Percentiles rank a stretch among this genome's conserved stretches.
phyloP scores from a whole-genome alignment of 768 basidiomycete species.

The Leucocoprinus birnbaumii region DNA sequence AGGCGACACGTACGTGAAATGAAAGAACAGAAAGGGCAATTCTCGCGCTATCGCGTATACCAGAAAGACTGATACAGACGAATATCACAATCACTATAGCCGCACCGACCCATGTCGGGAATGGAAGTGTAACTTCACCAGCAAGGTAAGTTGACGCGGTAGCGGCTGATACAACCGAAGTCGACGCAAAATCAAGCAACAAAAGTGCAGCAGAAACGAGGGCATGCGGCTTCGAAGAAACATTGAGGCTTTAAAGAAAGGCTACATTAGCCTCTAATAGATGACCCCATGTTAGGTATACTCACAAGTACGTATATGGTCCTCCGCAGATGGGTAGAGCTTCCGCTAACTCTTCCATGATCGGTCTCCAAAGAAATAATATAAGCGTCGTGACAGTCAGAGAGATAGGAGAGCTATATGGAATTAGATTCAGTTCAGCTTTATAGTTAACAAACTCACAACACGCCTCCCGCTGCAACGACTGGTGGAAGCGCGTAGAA shows the following conservation, averaged over 20 bases:
- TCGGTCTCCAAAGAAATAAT: slow-evolving; percentile 69
- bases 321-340: slow-evolving; percentile 70
- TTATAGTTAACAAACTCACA: slow-evolving; percentile 37
- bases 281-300: neutral
- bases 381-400: slow-evolving; percentile 60
- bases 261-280: neutral
- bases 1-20: slow-evolving; percentile 63
- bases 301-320: slow-evolving; percentile 68
- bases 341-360: slow-evolving; percentile 71
- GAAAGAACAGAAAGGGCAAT: slow-evolving; percentile 54
- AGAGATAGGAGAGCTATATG: slow-evolving; percentile 61
- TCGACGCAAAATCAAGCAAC: slow-evolving; percentile 70
- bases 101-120: slow-evolving; percentile 50
- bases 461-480: slow-evolving; percentile 57
- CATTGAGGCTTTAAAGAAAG: slow-evolving; percentile 50
- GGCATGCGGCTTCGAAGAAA: slow-evolving; percentile 60
- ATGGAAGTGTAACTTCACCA: slow-evolving; percentile 59
- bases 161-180: slow-evolving; percentile 69
- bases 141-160: slow-evolving; percentile 67
- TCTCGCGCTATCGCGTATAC: slow-evolving; percentile 60
- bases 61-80: slow-evolving; percentile 50
- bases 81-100: slow-evolving; percentile 54
- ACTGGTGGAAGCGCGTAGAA: slow-evolving; percentile 72
- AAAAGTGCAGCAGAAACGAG: slow-evolving; percentile 64
- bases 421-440: neutral